Conservation (phyloP, 2,329 filamentous ascomycete genomes). For the Microcyclospora pomicola region DNA sequence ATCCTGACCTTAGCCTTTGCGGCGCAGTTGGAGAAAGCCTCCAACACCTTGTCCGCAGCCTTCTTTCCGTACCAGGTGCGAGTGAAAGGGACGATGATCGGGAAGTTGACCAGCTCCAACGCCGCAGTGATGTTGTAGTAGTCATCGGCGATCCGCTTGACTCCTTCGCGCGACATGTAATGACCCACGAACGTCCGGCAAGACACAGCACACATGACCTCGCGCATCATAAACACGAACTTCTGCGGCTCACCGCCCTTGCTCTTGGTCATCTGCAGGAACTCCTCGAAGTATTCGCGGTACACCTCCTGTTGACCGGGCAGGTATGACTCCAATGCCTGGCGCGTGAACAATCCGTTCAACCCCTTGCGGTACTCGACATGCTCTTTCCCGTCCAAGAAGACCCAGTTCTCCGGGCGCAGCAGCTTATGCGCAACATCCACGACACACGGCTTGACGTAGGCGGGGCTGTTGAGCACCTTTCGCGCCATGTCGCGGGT, state of each 20-base stretch:
- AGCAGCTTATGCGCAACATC: slow-evolving; percentile 89
- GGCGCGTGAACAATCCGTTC: slow-evolving; percentile 85
- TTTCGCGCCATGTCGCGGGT: slow-evolving; percentile 92
- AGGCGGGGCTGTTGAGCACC: slow-evolving; percentile 85
- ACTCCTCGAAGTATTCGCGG: slow-evolving; percentile 69
- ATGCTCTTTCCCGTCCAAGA: slow-evolving; percentile 86
- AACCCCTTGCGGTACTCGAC: slow-evolving; percentile 96
- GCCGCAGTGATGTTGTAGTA: slow-evolving; percentile 95
- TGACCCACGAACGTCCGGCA: slow-evolving; percentile 95
- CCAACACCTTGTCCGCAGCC: slow-evolving; percentile 80
- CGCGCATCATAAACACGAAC: slow-evolving; percentile 86
- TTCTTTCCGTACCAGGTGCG: slow-evolving; percentile 97
- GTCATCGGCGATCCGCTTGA: slow-evolving; percentile 91
- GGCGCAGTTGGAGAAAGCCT: slow-evolving; percentile 79
- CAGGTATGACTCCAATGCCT: slow-evolving; percentile 75
- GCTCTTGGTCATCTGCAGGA: slow-evolving; percentile 56
- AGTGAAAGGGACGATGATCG: slow-evolving; percentile 87
- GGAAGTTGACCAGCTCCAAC: slow-evolving; percentile 95
- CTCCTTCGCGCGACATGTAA: slow-evolving; percentile 79
- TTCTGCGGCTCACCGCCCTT: slow-evolving; percentile 60
- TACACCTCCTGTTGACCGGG: slow-evolving; percentile 89
- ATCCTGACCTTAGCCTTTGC: slow-evolving; percentile 76
- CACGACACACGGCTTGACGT: slow-evolving; percentile 92
- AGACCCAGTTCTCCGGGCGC: slow-evolving; percentile 88
- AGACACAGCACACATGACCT: slow-evolving; percentile 87